Evolutionary conservation across 2,329 filamentous ascomycete genomes (phyloP), one percentile per base, ranked within the genome.

Genomic region (Cordyceps javanica): DNA sequence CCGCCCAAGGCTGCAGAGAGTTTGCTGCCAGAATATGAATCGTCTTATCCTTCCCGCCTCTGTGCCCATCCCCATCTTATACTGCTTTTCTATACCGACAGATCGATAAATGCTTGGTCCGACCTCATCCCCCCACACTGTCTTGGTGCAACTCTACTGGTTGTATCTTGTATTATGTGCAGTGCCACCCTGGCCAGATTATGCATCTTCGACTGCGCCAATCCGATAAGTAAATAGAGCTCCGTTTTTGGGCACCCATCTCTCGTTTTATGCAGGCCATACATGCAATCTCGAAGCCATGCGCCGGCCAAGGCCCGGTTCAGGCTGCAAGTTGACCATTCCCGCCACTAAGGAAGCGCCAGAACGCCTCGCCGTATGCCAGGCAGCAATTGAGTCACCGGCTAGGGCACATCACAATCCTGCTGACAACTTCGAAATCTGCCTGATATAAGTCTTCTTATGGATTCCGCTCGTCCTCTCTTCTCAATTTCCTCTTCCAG

Each of bases 381-480:
- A 49, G 54, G 44, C 34, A 56, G 45, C 45, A 41, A 56, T n/a
- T 56, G 54, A 56, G 34, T 56, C 54, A 56, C 36, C 36, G 34
- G 45, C 36, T 50, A 56, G 44, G 21, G 45, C 34, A 46, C 32
- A 8, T 19, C 34, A 34, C 11, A 11, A 19, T 28, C 3, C 9
- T 26, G 3, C 45, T 9, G 16, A 11, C 5, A 32, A 32, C 30
- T 21, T 21, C 36, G 16, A 41, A 16, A 30, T 14, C 14, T 23
- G 23, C 7, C 16, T 23, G 28, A 21, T 34, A 49, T 19, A 32
- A 26, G 4, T 14, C n/a, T n/a, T n/a, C n/a, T n/a, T n/a, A n/a
- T n/a, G n/a, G n/a, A 16, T 30, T 46, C 14, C 9, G 14, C 26
- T 48, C n/a, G 16, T 32, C 5, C n/a, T 23, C 28, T n/a, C 14